phyloP scores from a whole-genome alignment of 2,329 filamentous ascomycete species.

The Seiridium unicorne region DNA sequence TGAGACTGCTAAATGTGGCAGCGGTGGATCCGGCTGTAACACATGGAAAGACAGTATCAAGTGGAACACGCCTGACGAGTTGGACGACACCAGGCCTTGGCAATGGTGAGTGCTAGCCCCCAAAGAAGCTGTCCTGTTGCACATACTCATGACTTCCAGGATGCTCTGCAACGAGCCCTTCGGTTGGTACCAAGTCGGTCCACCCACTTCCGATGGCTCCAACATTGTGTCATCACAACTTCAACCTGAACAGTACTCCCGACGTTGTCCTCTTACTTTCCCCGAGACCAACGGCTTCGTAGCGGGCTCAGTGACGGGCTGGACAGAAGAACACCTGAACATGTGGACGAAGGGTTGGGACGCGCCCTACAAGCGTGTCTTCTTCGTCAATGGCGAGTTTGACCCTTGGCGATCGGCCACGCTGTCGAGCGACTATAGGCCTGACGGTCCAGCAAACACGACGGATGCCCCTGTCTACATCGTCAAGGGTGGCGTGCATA shows the following conservation, averaged over 20 bases:
- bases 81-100: conserved; percentile 39
- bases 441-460: conserved; percentile 12
- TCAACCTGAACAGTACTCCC: conserved; percentile 25
- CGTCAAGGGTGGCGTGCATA: conserved; percentile 14
- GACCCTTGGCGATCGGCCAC: conserved; percentile 24
- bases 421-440: conserved; percentile 13
- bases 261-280: conserved; percentile 38
- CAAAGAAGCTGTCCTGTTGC: neutral
- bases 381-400: conserved; percentile 28
- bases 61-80: conserved; percentile 35
- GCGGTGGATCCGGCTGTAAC: conserved; percentile 36
- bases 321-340: conserved; percentile 16
- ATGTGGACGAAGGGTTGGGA: conserved; percentile 25
- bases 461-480: conserved; percentile 12
- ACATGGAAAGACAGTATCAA: conserved; percentile 33
- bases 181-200: conserved; percentile 26
- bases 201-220: conserved; percentile 26
- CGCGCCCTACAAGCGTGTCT: conserved; percentile 19
- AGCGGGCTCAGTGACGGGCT: conserved; percentile 14
- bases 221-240: conserved; percentile 15
- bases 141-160: neutral
- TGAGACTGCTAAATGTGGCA: conserved; percentile 29
- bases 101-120: conserved; percentile 26
- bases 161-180: conserved; percentile 45
- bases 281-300: conserved; percentile 27